A percentile compares a stretch with the other conserved stretches of the same genome.
phyloP scores from a whole-genome alignment of 163 green algal species.

The Trebouxiophyceae sp. region DNA sequence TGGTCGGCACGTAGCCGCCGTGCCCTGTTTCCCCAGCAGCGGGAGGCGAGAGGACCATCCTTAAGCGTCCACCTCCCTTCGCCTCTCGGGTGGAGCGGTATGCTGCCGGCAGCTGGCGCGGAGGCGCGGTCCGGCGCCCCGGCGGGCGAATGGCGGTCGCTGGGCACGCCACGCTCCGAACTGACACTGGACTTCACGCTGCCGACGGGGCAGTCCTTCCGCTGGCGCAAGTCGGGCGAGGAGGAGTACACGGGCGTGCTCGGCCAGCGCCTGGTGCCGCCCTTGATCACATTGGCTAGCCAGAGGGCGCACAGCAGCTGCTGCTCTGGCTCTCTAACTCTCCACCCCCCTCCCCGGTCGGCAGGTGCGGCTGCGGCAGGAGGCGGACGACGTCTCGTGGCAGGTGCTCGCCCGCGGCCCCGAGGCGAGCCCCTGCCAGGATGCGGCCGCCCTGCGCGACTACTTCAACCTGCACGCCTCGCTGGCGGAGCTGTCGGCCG shows the following conservation, averaged over 20 bases:
- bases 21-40: no score
- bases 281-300: no score
- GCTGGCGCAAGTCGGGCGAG: slow-evolving; percentile 48
- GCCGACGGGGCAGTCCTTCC: slow-evolving; percentile 80
- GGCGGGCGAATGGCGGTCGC: slow-evolving; percentile 37
- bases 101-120: no score
- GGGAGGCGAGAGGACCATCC: no score
- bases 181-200: slow-evolving; percentile 71
- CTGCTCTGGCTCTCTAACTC: neutral
- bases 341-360: neutral
- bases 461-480: slow-evolving; percentile 72
- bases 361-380: slow-evolving; percentile 56
- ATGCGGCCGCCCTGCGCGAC: slow-evolving; percentile 45
- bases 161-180: slow-evolving; percentile 39
- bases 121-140: no score
- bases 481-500: slow-evolving; percentile 33
- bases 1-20: no score
- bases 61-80: no score
- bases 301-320: neutral
- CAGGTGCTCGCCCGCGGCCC: slow-evolving; percentile 29
- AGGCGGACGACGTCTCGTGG: slow-evolving; percentile 49
- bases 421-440: slow-evolving; percentile 20
- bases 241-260: slow-evolving; percentile 72
- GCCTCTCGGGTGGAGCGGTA: no score
- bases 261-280: slow-evolving; percentile 52